Percentiles rank a stretch among this genome's conserved stretches.
These are phyloP conservation scores for Moesziomyces antarcticus DNA, from an alignment of 1,284 basidiomycete species.

Conservation along the genomic window DNA sequence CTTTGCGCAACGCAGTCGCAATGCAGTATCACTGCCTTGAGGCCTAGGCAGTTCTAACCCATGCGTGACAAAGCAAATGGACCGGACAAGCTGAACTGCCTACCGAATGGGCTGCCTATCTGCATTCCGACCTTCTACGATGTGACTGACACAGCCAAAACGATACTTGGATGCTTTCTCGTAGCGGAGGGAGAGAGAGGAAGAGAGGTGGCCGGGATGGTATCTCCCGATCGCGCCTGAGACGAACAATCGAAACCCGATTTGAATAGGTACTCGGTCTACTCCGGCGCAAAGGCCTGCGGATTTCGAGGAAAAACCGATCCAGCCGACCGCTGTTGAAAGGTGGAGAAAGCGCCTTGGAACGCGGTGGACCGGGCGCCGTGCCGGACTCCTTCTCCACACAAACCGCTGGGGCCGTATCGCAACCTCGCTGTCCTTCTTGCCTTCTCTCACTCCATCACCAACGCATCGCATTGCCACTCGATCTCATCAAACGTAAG, in stretches of 20 bases:
- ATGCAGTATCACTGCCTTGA: no score
- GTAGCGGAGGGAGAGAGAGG: no score
- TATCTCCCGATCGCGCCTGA: not conserved
- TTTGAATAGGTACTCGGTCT: conserved; percentile 16
- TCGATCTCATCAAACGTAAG: no score
- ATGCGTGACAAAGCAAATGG: no score
- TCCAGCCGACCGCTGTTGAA: conserved; percentile 33
- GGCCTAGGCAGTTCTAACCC: no score
- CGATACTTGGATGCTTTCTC: no score
- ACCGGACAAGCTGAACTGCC: no score
- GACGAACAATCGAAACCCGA: not conserved
- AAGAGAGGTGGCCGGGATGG: not conserved
- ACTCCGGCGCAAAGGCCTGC: conserved; percentile 36
- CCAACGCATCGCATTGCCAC: not conserved
- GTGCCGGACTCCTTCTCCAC: conserved; percentile 22
- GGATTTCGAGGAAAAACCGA: conserved; percentile 9
- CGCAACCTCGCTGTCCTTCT: not conserved
- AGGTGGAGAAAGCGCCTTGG: conserved; percentile 15
- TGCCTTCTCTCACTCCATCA: not conserved
- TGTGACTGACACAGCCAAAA: no score
- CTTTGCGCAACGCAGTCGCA: no score
- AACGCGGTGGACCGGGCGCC: not conserved
- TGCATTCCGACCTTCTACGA: no score
- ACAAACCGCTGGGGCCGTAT: not conserved
- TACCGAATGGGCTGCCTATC: no score